Conservation (phyloP, 2,329 filamentous ascomycete species). For the Cercospora citrullina region DNA sequence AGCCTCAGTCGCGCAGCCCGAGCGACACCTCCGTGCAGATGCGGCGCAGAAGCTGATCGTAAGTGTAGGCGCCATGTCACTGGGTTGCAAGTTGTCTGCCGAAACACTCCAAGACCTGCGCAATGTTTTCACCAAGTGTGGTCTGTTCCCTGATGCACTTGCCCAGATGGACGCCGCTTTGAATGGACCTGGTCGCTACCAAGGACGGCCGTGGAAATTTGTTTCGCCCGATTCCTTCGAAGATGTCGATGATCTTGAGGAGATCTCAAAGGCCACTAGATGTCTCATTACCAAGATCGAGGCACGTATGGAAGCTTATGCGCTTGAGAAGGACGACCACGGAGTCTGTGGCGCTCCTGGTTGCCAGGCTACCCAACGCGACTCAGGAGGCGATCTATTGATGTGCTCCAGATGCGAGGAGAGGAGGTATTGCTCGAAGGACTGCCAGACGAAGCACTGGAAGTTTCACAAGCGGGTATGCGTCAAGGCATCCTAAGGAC, state of each 20-base stretch:
- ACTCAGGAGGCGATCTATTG: not conserved
- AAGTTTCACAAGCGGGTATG: not conserved
- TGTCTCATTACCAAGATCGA: constrained; percentile 4
- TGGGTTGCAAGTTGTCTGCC: constrained; percentile 10
- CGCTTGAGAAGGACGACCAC: constrained; percentile 2
- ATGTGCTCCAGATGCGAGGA: constrained; percentile 26
- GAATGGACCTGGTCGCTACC: constrained; percentile 5
- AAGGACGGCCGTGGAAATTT: constrained; percentile 12
- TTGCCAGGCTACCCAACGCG: not conserved
- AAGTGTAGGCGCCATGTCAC: not conserved
- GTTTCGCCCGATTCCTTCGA: not conserved
- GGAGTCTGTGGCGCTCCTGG: not conserved
- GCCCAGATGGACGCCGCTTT: constrained; percentile 6
- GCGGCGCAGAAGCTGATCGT: no score
- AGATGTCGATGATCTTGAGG: not conserved
- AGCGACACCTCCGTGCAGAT: no score
- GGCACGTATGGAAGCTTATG: not conserved
- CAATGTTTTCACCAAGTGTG: not conserved
- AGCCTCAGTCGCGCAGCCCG: no score
- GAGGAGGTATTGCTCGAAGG: constrained; percentile 44
- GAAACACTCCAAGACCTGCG: not conserved
- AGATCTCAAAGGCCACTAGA: not conserved
- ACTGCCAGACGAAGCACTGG: not conserved
- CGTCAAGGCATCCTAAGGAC: not conserved
- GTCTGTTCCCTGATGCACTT: constrained; percentile 9